These are phyloP conservation scores for Phialophora macrospora DNA, from an alignment of 2,329 filamentous ascomycete species.

Conservation along the genomic window DNA sequence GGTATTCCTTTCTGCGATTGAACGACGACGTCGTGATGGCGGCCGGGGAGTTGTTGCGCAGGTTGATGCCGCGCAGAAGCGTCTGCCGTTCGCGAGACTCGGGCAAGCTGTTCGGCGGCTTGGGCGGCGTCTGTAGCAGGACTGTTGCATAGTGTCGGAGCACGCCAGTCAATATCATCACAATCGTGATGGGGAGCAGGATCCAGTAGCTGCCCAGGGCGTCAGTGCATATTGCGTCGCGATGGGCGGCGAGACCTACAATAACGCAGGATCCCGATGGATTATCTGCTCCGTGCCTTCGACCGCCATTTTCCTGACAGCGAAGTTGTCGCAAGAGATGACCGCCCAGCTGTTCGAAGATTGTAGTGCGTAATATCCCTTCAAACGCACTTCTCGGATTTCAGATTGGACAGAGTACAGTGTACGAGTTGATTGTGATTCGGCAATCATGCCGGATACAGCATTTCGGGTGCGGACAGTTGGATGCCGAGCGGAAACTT, in stretches of 20 bases:
- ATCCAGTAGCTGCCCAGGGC: slow-evolving; percentile 84
- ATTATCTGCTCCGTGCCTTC: slow-evolving; percentile 88
- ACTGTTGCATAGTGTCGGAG: slow-evolving; percentile 94
- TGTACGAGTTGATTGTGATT: background rate
- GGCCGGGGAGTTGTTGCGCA: slow-evolving; percentile 81
- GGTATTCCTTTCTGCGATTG: slow-evolving; percentile 75
- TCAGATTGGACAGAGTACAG: background rate
- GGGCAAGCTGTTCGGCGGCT: slow-evolving; percentile 68
- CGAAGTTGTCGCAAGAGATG: background rate
- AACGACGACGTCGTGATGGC: slow-evolving; percentile 80
- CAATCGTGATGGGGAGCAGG: slow-evolving; percentile 91
- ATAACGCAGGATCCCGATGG: slow-evolving; percentile 95
- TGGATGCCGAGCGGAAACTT: background rate
- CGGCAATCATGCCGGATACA: slow-evolving; percentile 1
- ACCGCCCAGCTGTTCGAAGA: background rate
- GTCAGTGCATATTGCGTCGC: slow-evolving; percentile 14
- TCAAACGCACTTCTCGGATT: background rate
- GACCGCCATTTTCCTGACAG: slow-evolving; percentile 66
- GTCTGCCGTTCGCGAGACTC: slow-evolving; percentile 78
- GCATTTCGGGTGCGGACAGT: background rate
- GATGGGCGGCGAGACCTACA: slow-evolving; percentile 64
- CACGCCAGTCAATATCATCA: slow-evolving; percentile 96
- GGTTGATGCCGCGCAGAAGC: slow-evolving; percentile 79
- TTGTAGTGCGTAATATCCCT: background rate
- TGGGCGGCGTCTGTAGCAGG: slow-evolving; percentile 83